Percentiles rank a stretch among this genome's conserved stretches.
Conservation (phyloP, 2,329 filamentous ascomycete species). For the Ciborinia camelliae region DNA sequence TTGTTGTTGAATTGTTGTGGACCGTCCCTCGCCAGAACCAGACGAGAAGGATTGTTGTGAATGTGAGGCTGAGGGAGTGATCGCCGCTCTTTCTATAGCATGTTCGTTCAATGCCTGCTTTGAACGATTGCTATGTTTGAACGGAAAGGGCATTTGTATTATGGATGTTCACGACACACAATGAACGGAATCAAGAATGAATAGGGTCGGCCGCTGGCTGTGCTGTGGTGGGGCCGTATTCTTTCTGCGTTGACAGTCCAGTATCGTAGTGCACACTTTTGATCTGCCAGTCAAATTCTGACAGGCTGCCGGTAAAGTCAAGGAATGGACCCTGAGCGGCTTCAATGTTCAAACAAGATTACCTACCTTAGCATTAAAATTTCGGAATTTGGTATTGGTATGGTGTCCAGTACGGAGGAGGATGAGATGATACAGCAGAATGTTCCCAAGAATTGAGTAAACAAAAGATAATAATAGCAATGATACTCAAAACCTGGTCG, state of each 20-base stretch:
- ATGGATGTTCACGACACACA: conserved; percentile 19
- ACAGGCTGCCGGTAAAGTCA: conserved; percentile 15
- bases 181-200: conserved; percentile 9
- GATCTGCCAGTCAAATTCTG: conserved; percentile 14
- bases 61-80: conserved; percentile 21
- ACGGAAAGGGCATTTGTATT: conserved; percentile 36
- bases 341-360: conserved; percentile 12
- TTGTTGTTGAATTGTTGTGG: conserved; percentile 22
- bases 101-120: conserved; percentile 36
- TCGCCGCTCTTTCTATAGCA: conserved; percentile 21
- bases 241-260: conserved; percentile 6
- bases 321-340: conserved; percentile 8
- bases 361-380: conserved; percentile 8
- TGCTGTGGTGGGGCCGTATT: conserved; percentile 19
- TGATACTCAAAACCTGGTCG: conserved; percentile 11
- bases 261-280: conserved; percentile 6
- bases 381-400: not conserved
- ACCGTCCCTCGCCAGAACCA: conserved; percentile 23
- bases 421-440: too few relatives aligned
- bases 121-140: conserved; percentile 38
- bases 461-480: conserved; percentile 21
- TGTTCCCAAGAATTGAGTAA: not conserved
- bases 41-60: conserved; percentile 20
- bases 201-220: conserved; percentile 18
- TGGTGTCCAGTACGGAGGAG: conserved; percentile 8